Conservation (phyloP, 148 eudicot species). For the Cornus suecica region DNA sequence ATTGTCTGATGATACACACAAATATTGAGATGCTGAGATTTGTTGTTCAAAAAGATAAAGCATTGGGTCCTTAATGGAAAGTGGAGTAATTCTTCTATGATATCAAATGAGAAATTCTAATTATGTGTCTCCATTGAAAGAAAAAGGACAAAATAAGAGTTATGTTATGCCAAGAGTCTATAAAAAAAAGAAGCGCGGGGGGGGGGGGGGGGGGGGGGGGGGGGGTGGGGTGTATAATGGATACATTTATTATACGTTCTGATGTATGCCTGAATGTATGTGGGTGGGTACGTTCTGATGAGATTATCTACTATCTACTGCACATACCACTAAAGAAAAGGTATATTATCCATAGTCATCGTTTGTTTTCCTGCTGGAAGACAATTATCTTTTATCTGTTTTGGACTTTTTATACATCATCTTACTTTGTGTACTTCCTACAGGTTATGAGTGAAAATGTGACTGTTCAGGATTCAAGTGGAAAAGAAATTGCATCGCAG, state of each 20-base stretch:
- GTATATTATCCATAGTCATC: background rate
- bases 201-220: too few species aligned
- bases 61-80: background rate
- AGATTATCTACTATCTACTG: background rate
- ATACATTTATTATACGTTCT: too few species aligned
- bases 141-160: background rate
- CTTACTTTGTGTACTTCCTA: constrained; percentile 10
- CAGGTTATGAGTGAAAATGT: constrained; percentile 64
- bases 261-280: background rate
- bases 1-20: too few species aligned
- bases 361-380: background rate
- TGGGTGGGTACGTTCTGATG: background rate
- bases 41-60: background rate
- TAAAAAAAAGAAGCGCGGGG: too few species aligned
- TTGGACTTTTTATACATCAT: background rate
- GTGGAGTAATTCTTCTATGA: background rate
- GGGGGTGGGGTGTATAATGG: too few species aligned
- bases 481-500: constrained; percentile 73
- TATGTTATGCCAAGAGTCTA: too few species aligned
- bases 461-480: constrained; percentile 58
- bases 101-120: background rate
- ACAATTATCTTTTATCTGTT: background rate
- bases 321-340: background rate
- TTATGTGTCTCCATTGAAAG: background rate
- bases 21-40: too few species aligned